A percentile compares a stretch with the other conserved stretches of the same genome.
Conservation (phyloP, 2,329 filamentous ascomycete genomes). For the Trichoderma sp. region DNA sequence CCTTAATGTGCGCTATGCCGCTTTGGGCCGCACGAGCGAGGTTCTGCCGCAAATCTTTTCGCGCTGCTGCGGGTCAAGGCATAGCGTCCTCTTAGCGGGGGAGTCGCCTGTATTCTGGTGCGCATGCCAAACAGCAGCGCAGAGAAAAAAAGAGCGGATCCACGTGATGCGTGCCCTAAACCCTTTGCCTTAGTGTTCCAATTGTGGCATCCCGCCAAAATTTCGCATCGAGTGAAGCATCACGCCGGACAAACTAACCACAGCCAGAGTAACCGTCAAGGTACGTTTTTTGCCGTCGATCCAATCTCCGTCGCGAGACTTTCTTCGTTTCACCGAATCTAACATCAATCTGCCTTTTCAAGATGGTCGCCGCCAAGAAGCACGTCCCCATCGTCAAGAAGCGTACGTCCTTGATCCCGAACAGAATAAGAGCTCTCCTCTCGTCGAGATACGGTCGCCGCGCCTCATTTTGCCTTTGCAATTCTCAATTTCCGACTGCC, state of each 20-base stretch:
- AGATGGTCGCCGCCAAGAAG: conserved; percentile 99
- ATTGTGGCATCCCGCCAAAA: conserved; percentile 40
- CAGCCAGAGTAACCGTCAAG: conserved; percentile 45
- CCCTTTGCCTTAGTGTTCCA: conserved; percentile 36
- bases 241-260: conserved; percentile 41
- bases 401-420: conserved; percentile 67
- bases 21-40: conserved; percentile 28
- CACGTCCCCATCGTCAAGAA: conserved; percentile 99
- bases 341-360: conserved; percentile 37
- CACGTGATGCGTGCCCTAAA: conserved; percentile 41
- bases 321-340: conserved; percentile 7
- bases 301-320: conserved; percentile 5
- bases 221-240: conserved; percentile 40
- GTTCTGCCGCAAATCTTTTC: conserved; percentile 7
- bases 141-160: neutral
- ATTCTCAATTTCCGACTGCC: conserved; percentile 8
- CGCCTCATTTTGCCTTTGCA: neutral
- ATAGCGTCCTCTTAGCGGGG: neutral
- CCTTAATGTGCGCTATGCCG: conserved; percentile 35
- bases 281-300: conserved; percentile 32
- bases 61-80: neutral
- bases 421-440: neutral
- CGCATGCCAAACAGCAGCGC: neutral
- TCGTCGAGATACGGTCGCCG: conserved; percentile 3
- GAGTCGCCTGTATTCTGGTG: conserved; percentile 1